phyloP scores from a whole-genome alignment of 306 rosid species.

The Vicia sativa region DNA sequence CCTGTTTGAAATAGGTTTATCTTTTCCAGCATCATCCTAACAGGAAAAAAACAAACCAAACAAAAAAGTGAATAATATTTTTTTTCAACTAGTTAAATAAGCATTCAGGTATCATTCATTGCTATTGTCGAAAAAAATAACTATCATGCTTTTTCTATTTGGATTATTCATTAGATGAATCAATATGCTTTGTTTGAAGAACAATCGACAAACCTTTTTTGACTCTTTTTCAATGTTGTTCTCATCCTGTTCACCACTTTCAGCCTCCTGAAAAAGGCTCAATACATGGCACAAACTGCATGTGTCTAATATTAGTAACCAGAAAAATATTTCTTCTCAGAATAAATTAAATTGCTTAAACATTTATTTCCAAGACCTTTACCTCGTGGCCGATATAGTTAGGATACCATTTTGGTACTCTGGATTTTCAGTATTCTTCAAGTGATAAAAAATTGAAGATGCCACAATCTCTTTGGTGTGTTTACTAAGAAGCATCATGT shows the following conservation, averaged over 20 bases:
- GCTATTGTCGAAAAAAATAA: not conserved
- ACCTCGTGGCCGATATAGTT: slow-evolving; percentile 78
- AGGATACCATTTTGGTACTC: slow-evolving; percentile 91
- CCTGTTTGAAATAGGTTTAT: slow-evolving; percentile 40
- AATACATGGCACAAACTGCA: slow-evolving; percentile 88
- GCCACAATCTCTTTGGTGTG: slow-evolving; percentile 73
- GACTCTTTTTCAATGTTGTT: slow-evolving; percentile 56
- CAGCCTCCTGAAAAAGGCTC: slow-evolving; percentile 75
- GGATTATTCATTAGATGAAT: not conserved
- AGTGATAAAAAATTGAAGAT: slow-evolving; percentile 71
- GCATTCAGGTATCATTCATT: not conserved
- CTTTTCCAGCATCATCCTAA: slow-evolving; percentile 61
- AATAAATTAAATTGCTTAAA: slow-evolving; percentile 10
- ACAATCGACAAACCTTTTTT: slow-evolving; percentile 56
- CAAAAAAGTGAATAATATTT: not conserved
- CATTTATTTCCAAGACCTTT: slow-evolving; percentile 30
- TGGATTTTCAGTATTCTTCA: slow-evolving; percentile 64
- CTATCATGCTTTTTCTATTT: not conserved
- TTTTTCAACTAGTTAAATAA: slow-evolving; percentile 9
- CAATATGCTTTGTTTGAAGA: slow-evolving; percentile 20
- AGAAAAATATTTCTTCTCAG: slow-evolving; percentile 14
- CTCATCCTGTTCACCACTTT: slow-evolving; percentile 48
- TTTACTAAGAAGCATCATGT: slow-evolving; percentile 58
- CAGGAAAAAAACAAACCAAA: slow-evolving; percentile 24
- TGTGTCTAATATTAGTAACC: slow-evolving; percentile 37